phyloP scores from a whole-genome alignment of 1,284 basidiomycete genomes.

The Neotropicomus parvogracilis region DNA sequence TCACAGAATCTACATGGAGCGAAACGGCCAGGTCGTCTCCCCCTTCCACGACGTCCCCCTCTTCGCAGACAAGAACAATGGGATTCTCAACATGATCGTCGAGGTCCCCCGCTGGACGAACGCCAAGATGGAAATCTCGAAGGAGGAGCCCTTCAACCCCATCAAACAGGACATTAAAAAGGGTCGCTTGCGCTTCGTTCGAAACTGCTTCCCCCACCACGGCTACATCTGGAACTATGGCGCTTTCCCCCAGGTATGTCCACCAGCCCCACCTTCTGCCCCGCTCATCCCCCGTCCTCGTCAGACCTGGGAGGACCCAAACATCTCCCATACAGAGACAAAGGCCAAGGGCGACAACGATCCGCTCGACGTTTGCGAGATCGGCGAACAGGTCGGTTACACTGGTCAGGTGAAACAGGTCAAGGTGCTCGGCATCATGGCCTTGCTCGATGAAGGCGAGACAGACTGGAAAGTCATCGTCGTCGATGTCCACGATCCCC shows the following conservation, averaged over 20 bases:
- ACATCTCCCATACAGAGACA: conserved; percentile 87
- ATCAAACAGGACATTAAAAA: conserved; percentile 99
- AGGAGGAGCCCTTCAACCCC: conserved; percentile 96
- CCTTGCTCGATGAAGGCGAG: conserved; percentile 95
- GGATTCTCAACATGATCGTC: conserved; percentile 97
- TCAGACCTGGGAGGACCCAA: conserved; percentile 98
- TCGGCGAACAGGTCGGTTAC: conserved; percentile 98
- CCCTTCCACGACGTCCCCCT: conserved; percentile 96
- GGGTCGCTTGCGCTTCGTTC: conserved; percentile 94
- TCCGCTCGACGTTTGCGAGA: conserved; percentile 99
- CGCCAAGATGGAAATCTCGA: conserved; percentile 98
- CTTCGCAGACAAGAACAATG: conserved; percentile 89
- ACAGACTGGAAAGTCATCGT: conserved; percentile 99
- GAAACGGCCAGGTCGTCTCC: conserved; percentile 81
- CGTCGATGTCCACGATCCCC: conserved; percentile 94
- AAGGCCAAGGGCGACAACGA: conserved; percentile 99
- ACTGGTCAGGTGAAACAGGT: conserved; percentile 99
- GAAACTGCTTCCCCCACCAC: conserved; percentile 99
- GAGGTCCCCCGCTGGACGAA: conserved; percentile 99
- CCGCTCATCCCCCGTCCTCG: neutral
- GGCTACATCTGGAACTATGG: conserved; percentile 99
- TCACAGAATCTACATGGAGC: conserved; percentile 92
- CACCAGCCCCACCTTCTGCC: conserved; percentile 5
- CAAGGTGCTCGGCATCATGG: conserved; percentile 99
- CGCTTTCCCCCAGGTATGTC: conserved; percentile 86